phyloP scores from a whole-genome alignment of 257 asterid genomes.

The Ocimum tenuiflorum region DNA sequence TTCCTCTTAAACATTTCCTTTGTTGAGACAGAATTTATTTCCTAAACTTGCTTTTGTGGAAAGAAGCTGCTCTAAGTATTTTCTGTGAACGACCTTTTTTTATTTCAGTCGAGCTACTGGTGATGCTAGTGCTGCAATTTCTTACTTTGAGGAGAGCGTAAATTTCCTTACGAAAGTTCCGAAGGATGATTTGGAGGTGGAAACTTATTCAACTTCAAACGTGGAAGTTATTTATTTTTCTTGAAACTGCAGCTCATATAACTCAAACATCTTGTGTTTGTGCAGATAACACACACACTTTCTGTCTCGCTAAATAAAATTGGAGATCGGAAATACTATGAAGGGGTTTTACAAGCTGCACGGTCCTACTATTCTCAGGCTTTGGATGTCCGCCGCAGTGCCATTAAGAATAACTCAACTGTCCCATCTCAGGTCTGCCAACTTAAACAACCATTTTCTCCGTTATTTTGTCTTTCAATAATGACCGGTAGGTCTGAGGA shows the following conservation, averaged over 20 bases:
- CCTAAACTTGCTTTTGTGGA: background rate
- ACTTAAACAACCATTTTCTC: conserved; percentile 8
- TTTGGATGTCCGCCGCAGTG: conserved; percentile 77
- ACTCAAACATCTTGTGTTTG: conserved; percentile 7
- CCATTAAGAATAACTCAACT: conserved; percentile 40
- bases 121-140: conserved; percentile 71
- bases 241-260: background rate
- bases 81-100: conserved; percentile 1
- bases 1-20: conserved; percentile 7
- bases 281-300: conserved; percentile 84
- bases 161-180: conserved; percentile 66
- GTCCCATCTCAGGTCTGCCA: conserved; percentile 68
- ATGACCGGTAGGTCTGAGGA: background rate
- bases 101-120: conserved; percentile 69
- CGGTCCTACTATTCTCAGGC: conserved; percentile 73
- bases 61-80: background rate
- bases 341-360: conserved; percentile 71
- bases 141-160: conserved; percentile 83
- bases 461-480: background rate
- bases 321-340: conserved; percentile 89
- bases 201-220: background rate
- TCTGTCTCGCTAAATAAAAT: conserved; percentile 88
- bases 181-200: conserved; percentile 73
- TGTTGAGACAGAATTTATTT: background rate
- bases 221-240: background rate